These are phyloP conservation scores for Chalciporus sphaerocephalus DNA, from an alignment of 768 basidiomycete genomes.

Conservation along the genomic window DNA sequence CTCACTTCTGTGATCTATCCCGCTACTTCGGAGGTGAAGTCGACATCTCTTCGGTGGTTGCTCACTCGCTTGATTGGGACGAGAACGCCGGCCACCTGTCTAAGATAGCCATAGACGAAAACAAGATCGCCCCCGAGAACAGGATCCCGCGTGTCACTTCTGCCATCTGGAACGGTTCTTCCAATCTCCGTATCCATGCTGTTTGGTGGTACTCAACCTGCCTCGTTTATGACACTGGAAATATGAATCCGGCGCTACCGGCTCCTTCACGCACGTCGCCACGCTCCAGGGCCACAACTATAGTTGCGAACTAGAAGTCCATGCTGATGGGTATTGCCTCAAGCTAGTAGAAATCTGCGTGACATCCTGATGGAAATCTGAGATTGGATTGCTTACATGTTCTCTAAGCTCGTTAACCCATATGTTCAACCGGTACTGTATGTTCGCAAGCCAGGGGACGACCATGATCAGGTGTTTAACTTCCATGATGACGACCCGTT, in stretches of 20 bases:
- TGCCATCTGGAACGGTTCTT: slow-evolving; percentile 69
- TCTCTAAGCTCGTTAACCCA: slow-evolving; percentile 79
- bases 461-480: slow-evolving; percentile 61
- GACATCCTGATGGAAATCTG: background rate
- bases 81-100: slow-evolving; percentile 83
- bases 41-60: slow-evolving; percentile 72
- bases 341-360: slow-evolving; percentile 46
- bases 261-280: slow-evolving; percentile 84
- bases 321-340: slow-evolving; percentile 87
- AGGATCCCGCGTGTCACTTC: slow-evolving; percentile 91
- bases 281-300: slow-evolving; percentile 91
- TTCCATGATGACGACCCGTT: slow-evolving; percentile 88
- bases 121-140: slow-evolving; percentile 76
- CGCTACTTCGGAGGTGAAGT: slow-evolving; percentile 97
- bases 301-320: slow-evolving; percentile 91
- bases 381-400: slow-evolving; percentile 3
- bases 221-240: slow-evolving; percentile 54
- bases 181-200: slow-evolving; percentile 19
- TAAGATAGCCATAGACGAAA: slow-evolving; percentile 81
- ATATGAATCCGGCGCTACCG: slow-evolving; percentile 92
- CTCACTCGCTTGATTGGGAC: slow-evolving; percentile 90
- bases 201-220: slow-evolving; percentile 10
- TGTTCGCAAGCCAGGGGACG: slow-evolving; percentile 79
- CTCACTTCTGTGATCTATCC: slow-evolving; percentile 95
- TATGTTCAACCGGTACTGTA: slow-evolving; percentile 89